phyloP scores from a whole-genome alignment of 352 stramenopile genomes.

The Phytophthora melonis region DNA sequence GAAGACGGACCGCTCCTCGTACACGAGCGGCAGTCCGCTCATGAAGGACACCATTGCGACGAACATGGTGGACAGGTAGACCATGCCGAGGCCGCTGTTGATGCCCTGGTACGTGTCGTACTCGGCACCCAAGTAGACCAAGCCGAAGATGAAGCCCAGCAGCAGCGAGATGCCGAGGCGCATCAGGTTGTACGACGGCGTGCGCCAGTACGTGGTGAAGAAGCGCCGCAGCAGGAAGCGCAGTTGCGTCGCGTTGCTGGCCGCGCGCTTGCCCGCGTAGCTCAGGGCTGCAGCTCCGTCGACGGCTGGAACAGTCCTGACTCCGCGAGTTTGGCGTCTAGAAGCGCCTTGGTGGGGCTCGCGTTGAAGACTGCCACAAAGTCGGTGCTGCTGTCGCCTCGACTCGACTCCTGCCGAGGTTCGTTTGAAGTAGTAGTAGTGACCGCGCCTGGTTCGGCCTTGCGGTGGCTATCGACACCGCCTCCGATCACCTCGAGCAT shows the following conservation, averaged over 20 bases:
- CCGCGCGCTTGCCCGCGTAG: background rate
- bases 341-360: background rate
- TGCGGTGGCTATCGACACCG: background rate
- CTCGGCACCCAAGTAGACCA: slow-evolving; percentile 34
- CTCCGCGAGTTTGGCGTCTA: background rate
- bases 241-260: background rate
- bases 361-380: slow-evolving; percentile 3
- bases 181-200: slow-evolving; percentile 82
- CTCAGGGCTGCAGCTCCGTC: background rate
- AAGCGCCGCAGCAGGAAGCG: slow-evolving; percentile 3
- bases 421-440: background rate
- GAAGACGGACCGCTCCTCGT: background rate
- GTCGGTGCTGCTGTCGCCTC: background rate
- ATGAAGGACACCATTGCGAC: background rate
- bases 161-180: slow-evolving; percentile 26
- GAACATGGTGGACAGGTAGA: slow-evolving; percentile 6
- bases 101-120: slow-evolving; percentile 27
- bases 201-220: slow-evolving; percentile 72
- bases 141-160: slow-evolving; percentile 35
- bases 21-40: background rate
- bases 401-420: background rate
- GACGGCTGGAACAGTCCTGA: background rate
- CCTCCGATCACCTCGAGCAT: slow-evolving; percentile 5
- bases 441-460: background rate
- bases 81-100: slow-evolving; percentile 36